phyloP scores from a whole-genome alignment of 441 rosid genomes.

The Erysimum cheiri region DNA sequence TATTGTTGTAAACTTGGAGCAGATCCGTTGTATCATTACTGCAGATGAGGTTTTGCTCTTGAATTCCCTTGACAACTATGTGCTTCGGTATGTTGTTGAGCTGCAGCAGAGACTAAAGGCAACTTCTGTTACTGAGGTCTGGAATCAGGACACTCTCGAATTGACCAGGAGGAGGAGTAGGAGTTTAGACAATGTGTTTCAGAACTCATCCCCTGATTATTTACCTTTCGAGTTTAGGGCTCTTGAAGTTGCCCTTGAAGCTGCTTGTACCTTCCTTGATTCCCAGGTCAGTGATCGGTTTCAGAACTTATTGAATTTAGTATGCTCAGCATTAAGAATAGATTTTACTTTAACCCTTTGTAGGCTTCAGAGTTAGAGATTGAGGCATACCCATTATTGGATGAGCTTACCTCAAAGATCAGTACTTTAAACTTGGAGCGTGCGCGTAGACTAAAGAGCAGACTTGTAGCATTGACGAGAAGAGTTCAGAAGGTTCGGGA shows the following conservation, averaged over 20 bases:
- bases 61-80: slow-evolving; percentile 96
- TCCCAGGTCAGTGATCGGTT: slow-evolving; percentile 73
- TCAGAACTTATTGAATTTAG: slow-evolving; percentile 25
- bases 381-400: slow-evolving; percentile 97
- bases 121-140: slow-evolving; percentile 64
- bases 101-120: slow-evolving; percentile 77
- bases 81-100: slow-evolving; percentile 94
- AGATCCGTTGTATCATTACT: slow-evolving; percentile 92
- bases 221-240: slow-evolving; percentile 98
- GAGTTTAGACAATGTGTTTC: slow-evolving; percentile 69
- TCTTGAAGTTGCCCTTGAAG: slow-evolving; percentile 95
- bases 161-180: slow-evolving; percentile 65
- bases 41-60: slow-evolving; percentile 95
- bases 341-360: slow-evolving; percentile 19
- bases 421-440: slow-evolving; percentile 96
- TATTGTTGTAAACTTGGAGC: slow-evolving; percentile 94
- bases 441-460: slow-evolving; percentile 91
- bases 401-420: slow-evolving; percentile 96
- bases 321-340: not conserved
- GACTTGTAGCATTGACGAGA: slow-evolving; percentile 93
- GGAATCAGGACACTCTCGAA: slow-evolving; percentile 77
- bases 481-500: slow-evolving; percentile 99
- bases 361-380: slow-evolving; percentile 98
- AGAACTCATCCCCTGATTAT: slow-evolving; percentile 85
- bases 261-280: slow-evolving; percentile 97